phyloP scores from a whole-genome alignment of 192 early-diverging fungal species.

The Coemansia sp. region DNA sequence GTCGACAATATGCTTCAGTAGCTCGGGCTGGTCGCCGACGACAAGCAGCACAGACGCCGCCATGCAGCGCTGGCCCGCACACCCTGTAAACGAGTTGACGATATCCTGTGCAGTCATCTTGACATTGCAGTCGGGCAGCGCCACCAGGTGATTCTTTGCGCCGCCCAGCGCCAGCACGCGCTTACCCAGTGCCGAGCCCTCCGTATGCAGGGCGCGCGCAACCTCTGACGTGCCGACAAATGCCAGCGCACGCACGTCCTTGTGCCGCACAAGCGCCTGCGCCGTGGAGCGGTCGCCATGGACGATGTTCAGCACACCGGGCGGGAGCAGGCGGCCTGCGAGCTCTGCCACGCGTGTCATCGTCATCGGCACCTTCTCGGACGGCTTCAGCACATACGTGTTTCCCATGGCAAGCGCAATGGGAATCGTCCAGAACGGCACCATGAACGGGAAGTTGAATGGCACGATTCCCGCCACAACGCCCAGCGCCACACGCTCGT shows the following conservation, averaged over 20 bases:
- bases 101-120: constrained; percentile 78
- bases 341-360: constrained; percentile 68
- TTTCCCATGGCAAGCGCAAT: constrained; percentile 71
- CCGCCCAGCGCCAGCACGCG: constrained; percentile 73
- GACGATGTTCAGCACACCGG: constrained; percentile 76
- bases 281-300: constrained; percentile 61
- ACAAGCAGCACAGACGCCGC: constrained; percentile 70
- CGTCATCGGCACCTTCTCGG: constrained; percentile 80
- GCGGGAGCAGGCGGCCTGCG: constrained; percentile 61
- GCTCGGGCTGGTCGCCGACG: constrained; percentile 65
- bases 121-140: constrained; percentile 70
- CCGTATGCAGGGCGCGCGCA: constrained; percentile 59
- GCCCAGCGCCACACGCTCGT: constrained; percentile 66
- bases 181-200: constrained; percentile 60
- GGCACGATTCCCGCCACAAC: constrained; percentile 80
- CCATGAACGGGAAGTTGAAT: constrained; percentile 86
- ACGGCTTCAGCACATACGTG: constrained; percentile 76
- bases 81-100: constrained; percentile 74
- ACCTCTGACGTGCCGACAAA: constrained; percentile 83
- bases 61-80: constrained; percentile 81
- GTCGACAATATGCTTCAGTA: constrained; percentile 63
- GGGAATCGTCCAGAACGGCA: constrained; percentile 81
- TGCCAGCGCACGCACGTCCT: constrained; percentile 64
- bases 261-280: constrained; percentile 61
- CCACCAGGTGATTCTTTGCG: constrained; percentile 80